Conservation (phyloP, 1,139 yeast species). For the Taphrina deformans region DNA sequence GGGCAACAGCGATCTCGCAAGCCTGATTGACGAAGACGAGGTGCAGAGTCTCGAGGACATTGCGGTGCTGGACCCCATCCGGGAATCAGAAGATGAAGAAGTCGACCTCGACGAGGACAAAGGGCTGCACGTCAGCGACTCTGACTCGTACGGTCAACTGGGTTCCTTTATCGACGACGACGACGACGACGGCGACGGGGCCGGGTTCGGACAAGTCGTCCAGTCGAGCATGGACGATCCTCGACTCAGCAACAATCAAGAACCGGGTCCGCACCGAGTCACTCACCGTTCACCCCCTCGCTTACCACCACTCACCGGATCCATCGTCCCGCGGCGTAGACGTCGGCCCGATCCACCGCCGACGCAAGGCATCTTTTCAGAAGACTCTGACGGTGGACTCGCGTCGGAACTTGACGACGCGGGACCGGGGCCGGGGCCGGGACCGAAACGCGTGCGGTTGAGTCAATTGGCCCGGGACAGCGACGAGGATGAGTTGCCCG, state of each 20-base stretch:
- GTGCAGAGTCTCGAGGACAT: neutral
- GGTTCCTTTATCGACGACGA: constrained; percentile 11
- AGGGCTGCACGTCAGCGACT: neutral
- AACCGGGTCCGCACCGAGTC: neutral
- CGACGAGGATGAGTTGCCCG: constrained; percentile 15
- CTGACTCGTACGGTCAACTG: constrained; percentile 5
- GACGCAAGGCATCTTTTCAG: neutral
- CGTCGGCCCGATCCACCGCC: neutral
- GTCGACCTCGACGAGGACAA: neutral
- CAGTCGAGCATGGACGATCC: neutral
- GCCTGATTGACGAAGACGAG: constrained; percentile 11
- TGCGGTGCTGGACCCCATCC: neutral
- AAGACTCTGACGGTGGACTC: neutral
- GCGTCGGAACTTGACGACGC: neutral
- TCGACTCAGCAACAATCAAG: neutral
- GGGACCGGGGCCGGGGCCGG: neutral
- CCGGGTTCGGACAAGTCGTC: neutral
- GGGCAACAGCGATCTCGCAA: neutral
- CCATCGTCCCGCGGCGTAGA: too few relatives aligned
- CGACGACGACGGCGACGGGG: constrained; percentile 1
- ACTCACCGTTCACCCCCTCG: neutral
- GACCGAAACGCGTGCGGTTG: neutral
- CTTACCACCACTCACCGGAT: neutral
- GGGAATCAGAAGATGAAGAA: neutral
- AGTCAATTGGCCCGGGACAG: constrained; percentile 24